Base-by-base conservation (phyloP, 768 basidiomycete genomes). In the Tricholoma matsutake region DNA sequence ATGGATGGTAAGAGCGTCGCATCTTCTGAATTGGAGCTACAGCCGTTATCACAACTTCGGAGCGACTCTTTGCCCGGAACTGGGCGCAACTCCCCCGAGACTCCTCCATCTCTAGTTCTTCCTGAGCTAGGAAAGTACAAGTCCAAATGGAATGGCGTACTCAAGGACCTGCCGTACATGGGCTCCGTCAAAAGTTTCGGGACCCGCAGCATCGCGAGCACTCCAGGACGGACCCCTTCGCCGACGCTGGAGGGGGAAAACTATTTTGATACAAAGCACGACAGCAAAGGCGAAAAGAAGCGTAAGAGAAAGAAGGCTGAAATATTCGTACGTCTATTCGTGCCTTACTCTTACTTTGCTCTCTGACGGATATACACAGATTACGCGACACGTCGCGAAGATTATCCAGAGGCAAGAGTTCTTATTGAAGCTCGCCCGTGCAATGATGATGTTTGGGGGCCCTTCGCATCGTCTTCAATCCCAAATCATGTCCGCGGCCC, bases 371-470 rank as follows among this genome's bases (percentile, higher is more conserved):
- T 49, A 58, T 35, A 34, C 10, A 47, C 47, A 91, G 90, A 92
- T 91, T 62, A 91, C 90, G 20, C 87, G 86, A 57, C 91, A 94
- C 65, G 88, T 94, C 22, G 92, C 92, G 1, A 86, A 88, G 60
- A 88, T 94, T 60, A 81, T 92, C 29, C 84, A 86, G 65, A 81
- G 93, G 34, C 91, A 96, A 69, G 88, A 89, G 60, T 95, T 95
- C 75, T 81, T 95, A 53, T 76, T 93, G 72, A 94, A 93, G 77
- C 83, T 94, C 22, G 84, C 88, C 6, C 83, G 91, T 54, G 86
- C 91, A 10, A 86, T 95, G 81, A 95, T 94, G 91, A 91, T 90
- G 84, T 93, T 91, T 65, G 92, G 92, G 10, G 88, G 87, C 4
- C 91, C 92, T 18, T 83, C 88, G 13, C 91, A 96, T 71, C 88